Base-by-base conservation (phyloP, 495 filamentous ascomycete species). In the Aspergillus nanangensis region DNA sequence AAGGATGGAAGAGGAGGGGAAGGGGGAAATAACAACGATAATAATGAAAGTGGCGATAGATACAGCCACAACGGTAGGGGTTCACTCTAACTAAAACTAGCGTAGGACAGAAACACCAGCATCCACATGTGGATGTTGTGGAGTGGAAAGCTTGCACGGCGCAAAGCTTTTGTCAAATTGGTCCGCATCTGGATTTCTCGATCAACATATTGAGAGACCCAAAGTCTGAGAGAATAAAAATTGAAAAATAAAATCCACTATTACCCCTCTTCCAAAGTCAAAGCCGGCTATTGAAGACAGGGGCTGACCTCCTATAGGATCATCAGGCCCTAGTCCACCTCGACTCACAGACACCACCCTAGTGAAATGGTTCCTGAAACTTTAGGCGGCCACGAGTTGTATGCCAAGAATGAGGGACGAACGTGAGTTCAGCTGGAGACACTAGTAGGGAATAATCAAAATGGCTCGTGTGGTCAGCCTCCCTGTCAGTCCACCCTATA, bases 41-140 rank as follows among this genome's bases (percentile, higher is more conserved):
- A 9, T 21, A 39, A 43, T 32, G 44, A 33, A 47, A 39, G 25
- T 9, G 37, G 18, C 20, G 31, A 20, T 8, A 25, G 27, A 29
- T 31, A 13, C 37, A 51, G 42, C 37, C 42, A 25, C 48, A 51
- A 41, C 20, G 31, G 48, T 35, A 44, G 14, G n/a, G n/a, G 21
- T 18, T 38, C 11, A 20, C 19, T 22, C 24, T 19, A 38, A 18
- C 22, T 20, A n/a, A n/a, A n/a, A n/a, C n/a, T n/a, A n/a, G n/a
- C n/a, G n/a, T n/a, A n/a, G n/a, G 37, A 41, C 33, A 25, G 36
- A 21, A 42, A 21, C 19, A 51, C 43, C 32, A 32, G 21, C 43
- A 46, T 46, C 31, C 15, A 37, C 29, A 37, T 34, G 49, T 51
- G 49, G 49, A 38, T 42, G 21, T 31, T 45, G 37, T 51, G 49